Conservation (phyloP, 2,329 filamentous ascomycete genomes). For the Metarhizium robertsii region DNA sequence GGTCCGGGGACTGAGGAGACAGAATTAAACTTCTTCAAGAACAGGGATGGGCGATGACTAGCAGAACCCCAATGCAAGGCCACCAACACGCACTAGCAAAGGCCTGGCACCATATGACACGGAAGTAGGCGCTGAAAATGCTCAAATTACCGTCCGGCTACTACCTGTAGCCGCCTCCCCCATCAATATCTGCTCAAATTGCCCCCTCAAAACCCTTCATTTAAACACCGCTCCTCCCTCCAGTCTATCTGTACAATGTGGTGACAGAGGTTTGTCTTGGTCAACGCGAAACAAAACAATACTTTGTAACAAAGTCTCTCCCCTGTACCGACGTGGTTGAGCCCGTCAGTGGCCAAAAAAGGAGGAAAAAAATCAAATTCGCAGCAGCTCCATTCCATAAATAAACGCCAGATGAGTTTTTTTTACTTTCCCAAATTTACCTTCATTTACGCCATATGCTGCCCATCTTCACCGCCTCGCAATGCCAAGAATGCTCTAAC, state of each 20-base stretch:
- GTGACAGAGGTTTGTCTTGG: background rate
- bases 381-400: background rate
- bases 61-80: background rate
- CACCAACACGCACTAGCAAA: background rate
- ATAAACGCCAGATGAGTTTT: slow-evolving; percentile 6
- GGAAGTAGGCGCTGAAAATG: background rate
- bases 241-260: slow-evolving; percentile 1
- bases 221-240: background rate
- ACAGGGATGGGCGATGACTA: background rate
- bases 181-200: background rate
- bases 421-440: background rate
- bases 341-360: slow-evolving; percentile 3
- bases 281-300: background rate
- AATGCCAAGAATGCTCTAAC: slow-evolving; percentile 84
- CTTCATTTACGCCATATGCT: slow-evolving; percentile 36
- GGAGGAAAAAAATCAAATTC: background rate
- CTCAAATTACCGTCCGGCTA: background rate
- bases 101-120: background rate
- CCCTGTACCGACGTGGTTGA: slow-evolving; percentile 6
- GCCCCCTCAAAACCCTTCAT: background rate
- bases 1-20: background rate
- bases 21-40: background rate
- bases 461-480: slow-evolving; percentile 72
- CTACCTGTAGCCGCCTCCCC: background rate
- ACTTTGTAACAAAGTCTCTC: background rate